Base-by-base conservation (phyloP, 257 asterid species). In the Datura wrightii region DNA sequence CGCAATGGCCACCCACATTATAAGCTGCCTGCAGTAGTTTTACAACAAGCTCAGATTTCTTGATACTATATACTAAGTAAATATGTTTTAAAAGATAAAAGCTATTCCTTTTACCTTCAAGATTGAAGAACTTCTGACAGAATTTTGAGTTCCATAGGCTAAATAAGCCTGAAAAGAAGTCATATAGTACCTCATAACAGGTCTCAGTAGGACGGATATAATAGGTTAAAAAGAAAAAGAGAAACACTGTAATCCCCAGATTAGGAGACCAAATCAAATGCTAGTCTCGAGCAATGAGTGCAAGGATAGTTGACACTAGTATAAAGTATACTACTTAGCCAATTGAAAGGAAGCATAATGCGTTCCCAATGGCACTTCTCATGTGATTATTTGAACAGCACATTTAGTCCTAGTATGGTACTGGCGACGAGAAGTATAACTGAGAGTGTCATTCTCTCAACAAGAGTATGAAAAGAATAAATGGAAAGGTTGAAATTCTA, bases 101-200 rank as follows among this genome's bases (percentile, higher is more conserved):
- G 34, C 24, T 41, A 48, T 65, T n/a, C 36, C 34, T 13, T 14
- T 82, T 88, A 94, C 99, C 99, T 94, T 96, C 86, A 88, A 79
- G 54, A 96, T 85, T 85, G 92, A 90, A 84, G 92, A 71, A 86
- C 90, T 90, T 87, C 90, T 95, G n/a, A 89, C 92, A 82, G 88
- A 87, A 89, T 87, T 90, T 79, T 93, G 95, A 84, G 97, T 90
- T 88, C 97, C 99, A 79, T 96, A 96, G 46, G 98, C 99, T 87
- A 96, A 87, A 90, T 91, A 93, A 39, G 96, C 98, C 98, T 96
- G 96, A 88, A 88, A 89, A 81, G 76, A 42, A 81, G 19, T 52
- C 63, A 52, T 13, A 50, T 14, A 52, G 48, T 14, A 76, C 46
- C 46, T 50, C 82, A 13, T 50, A 50, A 52, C 62, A 31, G 63